Evolutionary conservation across 176 grass and related monocot species (phyloP).

Genomic region (Puccinellia tenuiflora): DNA sequence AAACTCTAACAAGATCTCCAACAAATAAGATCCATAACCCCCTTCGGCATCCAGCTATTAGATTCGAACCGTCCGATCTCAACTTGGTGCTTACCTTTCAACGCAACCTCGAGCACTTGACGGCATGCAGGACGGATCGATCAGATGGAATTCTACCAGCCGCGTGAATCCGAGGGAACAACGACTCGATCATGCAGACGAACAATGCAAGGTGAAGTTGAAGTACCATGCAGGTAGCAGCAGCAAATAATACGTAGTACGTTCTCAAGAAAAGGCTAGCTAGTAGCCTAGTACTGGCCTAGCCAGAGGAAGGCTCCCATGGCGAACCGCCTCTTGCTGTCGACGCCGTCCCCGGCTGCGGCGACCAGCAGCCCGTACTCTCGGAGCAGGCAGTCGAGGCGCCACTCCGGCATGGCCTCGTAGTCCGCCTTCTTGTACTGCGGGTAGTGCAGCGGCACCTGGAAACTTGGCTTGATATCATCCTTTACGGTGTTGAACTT

Average conservation of each 20-base stretch:
- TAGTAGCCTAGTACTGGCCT: constrained; percentile 36
- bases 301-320: constrained; percentile 84
- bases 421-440: constrained; percentile 68
- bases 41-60: neutral
- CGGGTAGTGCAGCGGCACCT: constrained; percentile 73
- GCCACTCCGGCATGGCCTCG: constrained; percentile 85
- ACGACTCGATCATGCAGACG: no score
- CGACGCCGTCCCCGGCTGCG: constrained; percentile 51
- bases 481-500: no score
- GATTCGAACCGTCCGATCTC: neutral
- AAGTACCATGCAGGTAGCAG: no score
- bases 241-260: no score
- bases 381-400: constrained; percentile 57
- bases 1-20: neutral
- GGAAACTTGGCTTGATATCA: no score
- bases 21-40: neutral
- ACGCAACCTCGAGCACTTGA: neutral
- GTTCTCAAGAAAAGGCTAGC: neutral
- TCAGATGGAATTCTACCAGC: neutral
- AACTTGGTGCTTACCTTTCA: neutral
- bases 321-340: constrained; percentile 58
- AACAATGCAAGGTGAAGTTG: neutral
- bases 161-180: neutral
- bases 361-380: constrained; percentile 64
- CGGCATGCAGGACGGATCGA: neutral